phyloP scores from a whole-genome alignment of 1,284 basidiomycete genomes.

The Malassezia arunalokei region DNA sequence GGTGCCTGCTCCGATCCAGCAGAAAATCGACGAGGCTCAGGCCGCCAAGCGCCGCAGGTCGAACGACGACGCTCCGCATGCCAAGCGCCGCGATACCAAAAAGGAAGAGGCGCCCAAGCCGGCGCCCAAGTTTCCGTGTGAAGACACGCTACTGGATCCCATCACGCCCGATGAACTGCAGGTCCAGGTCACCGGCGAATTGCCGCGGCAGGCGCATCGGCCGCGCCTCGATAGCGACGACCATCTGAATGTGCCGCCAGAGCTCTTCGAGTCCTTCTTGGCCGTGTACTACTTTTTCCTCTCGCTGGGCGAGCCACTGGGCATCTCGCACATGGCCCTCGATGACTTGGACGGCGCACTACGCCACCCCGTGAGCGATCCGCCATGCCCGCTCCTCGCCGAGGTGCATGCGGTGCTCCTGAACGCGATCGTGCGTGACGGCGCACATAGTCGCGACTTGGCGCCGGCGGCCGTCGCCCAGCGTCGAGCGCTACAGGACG shows the following conservation, averaged over 20 bases:
- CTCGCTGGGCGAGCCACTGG: conserved; percentile 75
- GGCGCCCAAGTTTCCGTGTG: conserved; percentile 58
- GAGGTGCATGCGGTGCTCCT: conserved; percentile 82
- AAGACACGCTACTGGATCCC: conserved; percentile 49
- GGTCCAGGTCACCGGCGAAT: conserved; percentile 25
- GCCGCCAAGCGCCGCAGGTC: conserved; percentile 52
- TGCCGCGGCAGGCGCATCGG: conserved; percentile 47
- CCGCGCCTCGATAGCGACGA: conserved; percentile 65
- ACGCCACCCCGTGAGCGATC: conserved; percentile 60
- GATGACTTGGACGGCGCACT: conserved; percentile 86
- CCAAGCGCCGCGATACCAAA: conserved; percentile 53
- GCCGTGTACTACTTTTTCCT: conserved; percentile 85
- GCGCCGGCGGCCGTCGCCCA: conserved; percentile 10
- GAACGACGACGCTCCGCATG: conserved; percentile 64
- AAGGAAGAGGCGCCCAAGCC: conserved; percentile 51
- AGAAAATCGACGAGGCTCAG: conserved; percentile 51
- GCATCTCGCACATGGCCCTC: conserved; percentile 76
- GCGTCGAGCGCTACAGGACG: conserved; percentile 26
- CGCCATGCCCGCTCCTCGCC: conserved; percentile 63
- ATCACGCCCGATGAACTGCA: conserved; percentile 39
- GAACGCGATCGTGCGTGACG: conserved; percentile 66
- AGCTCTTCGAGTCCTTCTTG: conserved; percentile 69
- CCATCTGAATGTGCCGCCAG: conserved; percentile 58
- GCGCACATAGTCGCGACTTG: conserved; percentile 47
- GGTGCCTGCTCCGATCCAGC: conserved; percentile 71